A percentile compares a stretch with the other conserved stretches of the same genome.
Conservation (phyloP, 2,329 filamentous ascomycete species). For the Diaporthe citri region DNA sequence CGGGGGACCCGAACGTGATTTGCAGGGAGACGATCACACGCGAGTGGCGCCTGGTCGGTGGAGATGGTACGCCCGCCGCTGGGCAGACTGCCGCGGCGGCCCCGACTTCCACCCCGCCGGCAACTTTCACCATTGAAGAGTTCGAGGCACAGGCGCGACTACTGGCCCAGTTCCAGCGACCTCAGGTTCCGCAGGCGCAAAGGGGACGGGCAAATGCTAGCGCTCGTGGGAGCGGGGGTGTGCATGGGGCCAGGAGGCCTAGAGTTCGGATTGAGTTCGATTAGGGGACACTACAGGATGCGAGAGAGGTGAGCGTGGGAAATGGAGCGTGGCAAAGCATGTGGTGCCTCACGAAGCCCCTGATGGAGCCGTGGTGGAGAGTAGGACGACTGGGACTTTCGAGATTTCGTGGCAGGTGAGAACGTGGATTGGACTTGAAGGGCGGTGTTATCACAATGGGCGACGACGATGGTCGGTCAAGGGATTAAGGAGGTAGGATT, state of each 20-base stretch:
- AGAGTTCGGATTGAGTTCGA: neutral
- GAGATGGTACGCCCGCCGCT: neutral
- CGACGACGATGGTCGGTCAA: neutral
- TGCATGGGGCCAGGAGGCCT: neutral
- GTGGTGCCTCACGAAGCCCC: neutral
- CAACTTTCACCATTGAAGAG: neutral
- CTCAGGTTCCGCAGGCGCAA: too few species aligned
- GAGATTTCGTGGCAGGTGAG: neutral
- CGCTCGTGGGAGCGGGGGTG: neutral
- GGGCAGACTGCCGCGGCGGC: neutral
- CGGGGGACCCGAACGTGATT: neutral
- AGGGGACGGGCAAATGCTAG: accelerated
- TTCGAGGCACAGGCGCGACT: constrained; percentile 17
- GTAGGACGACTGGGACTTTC: neutral
- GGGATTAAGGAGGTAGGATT: neutral
- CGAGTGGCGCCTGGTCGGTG: neutral
- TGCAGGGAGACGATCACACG: neutral
- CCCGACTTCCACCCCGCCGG: neutral
- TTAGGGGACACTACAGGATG: neutral
- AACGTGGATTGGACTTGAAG: neutral
- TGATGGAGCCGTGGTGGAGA: neutral
- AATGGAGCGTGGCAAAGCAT: accelerated
- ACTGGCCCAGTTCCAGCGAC: neutral
- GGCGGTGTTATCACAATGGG: neutral
- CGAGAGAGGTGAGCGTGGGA: neutral